Conservation (phyloP, 2,329 filamentous ascomycete genomes). For the Penicillium occitanis region DNA sequence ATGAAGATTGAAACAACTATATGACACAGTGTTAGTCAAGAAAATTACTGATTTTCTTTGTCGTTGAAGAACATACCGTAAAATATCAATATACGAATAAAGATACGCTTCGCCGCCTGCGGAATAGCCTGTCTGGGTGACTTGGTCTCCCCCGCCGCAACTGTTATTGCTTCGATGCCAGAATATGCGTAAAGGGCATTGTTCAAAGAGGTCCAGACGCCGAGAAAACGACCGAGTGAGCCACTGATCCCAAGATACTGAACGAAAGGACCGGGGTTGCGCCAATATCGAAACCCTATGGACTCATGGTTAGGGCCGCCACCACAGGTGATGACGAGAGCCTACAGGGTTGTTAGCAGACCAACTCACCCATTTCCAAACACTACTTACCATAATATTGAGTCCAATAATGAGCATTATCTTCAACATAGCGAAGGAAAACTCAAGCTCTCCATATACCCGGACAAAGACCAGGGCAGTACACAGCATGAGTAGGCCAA, state of each 20-base stretch:
- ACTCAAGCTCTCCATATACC: constrained; percentile 56
- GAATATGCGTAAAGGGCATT: constrained; percentile 40
- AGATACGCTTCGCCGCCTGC: constrained; percentile 58
- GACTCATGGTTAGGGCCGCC: constrained; percentile 50
- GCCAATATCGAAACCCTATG: constrained; percentile 55
- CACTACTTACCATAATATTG: constrained; percentile 44
- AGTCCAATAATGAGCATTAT: constrained; percentile 54
- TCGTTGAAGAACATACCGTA: constrained; percentile 45
- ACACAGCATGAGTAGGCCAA: constrained; percentile 58
- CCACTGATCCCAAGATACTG: constrained; percentile 47
- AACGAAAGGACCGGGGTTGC: constrained; percentile 50
- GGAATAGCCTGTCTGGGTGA: constrained; percentile 59
- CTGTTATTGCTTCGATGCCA: constrained; percentile 60
- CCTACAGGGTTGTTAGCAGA: neutral
- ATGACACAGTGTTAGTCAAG: neutral
- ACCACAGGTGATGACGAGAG: constrained; percentile 56
- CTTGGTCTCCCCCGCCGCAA: constrained; percentile 59
- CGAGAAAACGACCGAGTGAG: constrained; percentile 52
- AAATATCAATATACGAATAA: constrained; percentile 62
- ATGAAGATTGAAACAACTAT: constrained; percentile 54
- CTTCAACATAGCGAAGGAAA: constrained; percentile 55
- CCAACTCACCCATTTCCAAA: neutral
- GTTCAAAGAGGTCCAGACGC: constrained; percentile 52
- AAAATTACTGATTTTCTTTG: too few relatives aligned
- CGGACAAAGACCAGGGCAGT: constrained; percentile 51